Evolutionary conservation across 148 eudicot genomes (phyloP).

Genomic region (Nepenthes mirabilis): DNA sequence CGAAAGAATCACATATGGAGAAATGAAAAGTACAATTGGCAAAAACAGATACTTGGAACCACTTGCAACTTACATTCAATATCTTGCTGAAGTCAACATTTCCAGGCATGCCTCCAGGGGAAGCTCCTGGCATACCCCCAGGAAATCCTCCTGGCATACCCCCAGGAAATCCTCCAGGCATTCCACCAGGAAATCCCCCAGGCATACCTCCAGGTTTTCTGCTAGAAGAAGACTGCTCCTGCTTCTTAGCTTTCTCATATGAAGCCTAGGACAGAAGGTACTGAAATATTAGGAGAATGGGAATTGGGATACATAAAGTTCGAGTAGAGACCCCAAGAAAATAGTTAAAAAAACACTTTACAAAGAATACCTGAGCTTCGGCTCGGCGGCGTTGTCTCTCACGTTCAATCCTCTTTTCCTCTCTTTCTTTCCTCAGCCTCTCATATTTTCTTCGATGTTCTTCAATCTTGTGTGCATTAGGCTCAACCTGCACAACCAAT

Average conservation of each 20-base stretch:
- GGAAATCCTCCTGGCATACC: conserved; percentile 43
- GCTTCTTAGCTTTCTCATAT: conserved; percentile 83
- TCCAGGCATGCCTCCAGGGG: conserved; percentile 55
- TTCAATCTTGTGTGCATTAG: conserved; percentile 80
- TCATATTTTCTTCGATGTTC: conserved; percentile 86
- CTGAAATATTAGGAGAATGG: neutral
- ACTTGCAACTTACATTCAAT: conserved; percentile 50
- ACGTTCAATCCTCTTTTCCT: conserved; percentile 39
- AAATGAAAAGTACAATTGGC: neutral
- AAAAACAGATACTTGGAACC: neutral
- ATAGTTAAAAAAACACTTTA: neutral
- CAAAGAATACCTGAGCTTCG: conserved; percentile 46
- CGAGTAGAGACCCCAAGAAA: neutral
- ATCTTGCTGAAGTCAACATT: conserved; percentile 77
- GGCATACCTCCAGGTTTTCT: conserved; percentile 53
- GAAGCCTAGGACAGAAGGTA: conserved; percentile 44
- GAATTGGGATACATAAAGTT: neutral
- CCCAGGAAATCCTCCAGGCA: conserved; percentile 50
- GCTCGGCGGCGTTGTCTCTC: conserved; percentile 60
- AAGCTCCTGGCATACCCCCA: conserved; percentile 48
- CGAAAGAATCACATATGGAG: neutral
- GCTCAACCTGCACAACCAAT: conserved; percentile 57
- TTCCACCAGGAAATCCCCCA: conserved; percentile 52
- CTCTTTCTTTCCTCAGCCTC: conserved; percentile 62
- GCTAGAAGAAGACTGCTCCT: conserved; percentile 70